A percentile compares a stretch with the other conserved stretches of the same genome.
phyloP scores from a whole-genome alignment of 2,329 filamentous ascomycete genomes.

The Monilinia fructicola region DNA sequence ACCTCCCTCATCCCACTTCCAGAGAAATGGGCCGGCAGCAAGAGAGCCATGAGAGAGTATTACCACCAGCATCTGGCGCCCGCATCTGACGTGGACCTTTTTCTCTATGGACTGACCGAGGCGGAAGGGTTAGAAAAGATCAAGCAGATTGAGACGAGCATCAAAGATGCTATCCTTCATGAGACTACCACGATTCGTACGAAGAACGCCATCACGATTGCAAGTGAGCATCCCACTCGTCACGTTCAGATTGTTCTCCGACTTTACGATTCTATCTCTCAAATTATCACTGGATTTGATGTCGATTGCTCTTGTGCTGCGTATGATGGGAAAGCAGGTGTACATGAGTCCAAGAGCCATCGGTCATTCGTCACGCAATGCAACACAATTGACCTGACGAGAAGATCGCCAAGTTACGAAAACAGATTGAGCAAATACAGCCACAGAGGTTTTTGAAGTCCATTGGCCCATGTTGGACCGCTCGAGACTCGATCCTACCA shows the following conservation, averaged over 20 bases:
- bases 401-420: conserved; percentile 83
- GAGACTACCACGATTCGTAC: conserved; percentile 83
- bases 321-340: conserved; percentile 78
- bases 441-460: conserved; percentile 81
- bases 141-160: conserved; percentile 71
- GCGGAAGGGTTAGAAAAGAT: conserved; percentile 81
- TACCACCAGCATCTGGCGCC: conserved; percentile 81
- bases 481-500: conserved; percentile 76
- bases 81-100: conserved; percentile 83
- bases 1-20: conserved; percentile 75
- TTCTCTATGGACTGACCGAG: conserved; percentile 76
- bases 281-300: conserved; percentile 86
- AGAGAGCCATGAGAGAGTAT: conserved; percentile 65
- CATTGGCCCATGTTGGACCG: conserved; percentile 76
- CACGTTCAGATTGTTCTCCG: conserved; percentile 83
- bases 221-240: conserved; percentile 77
- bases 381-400: conserved; percentile 76
- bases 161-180: conserved; percentile 75
- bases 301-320: conserved; percentile 82
- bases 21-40: conserved; percentile 58
- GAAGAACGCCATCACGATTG: conserved; percentile 85
- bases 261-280: conserved; percentile 78
- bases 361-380: conserved; percentile 78
- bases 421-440: conserved; percentile 85
- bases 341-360: conserved; percentile 76